Evolutionary conservation across 805 yeast genomes (phyloP).

Genomic region (Lachancea sp.): DNA sequence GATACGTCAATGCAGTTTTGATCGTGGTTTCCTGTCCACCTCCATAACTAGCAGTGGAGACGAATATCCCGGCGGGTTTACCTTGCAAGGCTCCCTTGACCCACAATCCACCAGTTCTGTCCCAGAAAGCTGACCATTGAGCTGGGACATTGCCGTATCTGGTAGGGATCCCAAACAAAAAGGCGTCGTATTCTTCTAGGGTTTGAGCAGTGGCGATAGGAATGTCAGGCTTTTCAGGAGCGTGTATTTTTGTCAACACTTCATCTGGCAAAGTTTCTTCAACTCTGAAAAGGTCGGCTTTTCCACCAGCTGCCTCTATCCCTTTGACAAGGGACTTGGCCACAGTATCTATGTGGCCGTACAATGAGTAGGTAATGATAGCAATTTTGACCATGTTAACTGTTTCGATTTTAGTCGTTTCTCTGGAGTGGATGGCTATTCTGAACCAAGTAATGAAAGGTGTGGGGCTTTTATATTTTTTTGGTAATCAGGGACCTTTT

Average conservation of each 20-base stretch:
- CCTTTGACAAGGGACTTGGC: constrained; percentile 68
- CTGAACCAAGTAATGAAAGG: neutral
- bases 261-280: constrained; percentile 67
- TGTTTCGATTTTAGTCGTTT: too few species aligned
- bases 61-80: constrained; percentile 67
- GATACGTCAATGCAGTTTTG: constrained; percentile 48
- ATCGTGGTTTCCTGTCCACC: constrained; percentile 78
- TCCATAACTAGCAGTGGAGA: constrained; percentile 65
- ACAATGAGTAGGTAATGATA: constrained; percentile 63
- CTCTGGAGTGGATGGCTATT: neutral
- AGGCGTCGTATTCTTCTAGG: constrained; percentile 60
- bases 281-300: constrained; percentile 66
- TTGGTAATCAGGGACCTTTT: neutral
- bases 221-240: constrained; percentile 53
- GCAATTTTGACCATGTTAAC: constrained; percentile 38
- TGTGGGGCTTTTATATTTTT: neutral
- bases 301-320: constrained; percentile 58
- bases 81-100: constrained; percentile 61
- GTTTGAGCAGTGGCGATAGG: constrained; percentile 56
- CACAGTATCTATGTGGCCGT: constrained; percentile 65
- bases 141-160: constrained; percentile 72
- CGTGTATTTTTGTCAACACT: constrained; percentile 49
- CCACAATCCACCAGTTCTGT: constrained; percentile 72
- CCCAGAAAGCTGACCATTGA: constrained; percentile 74
- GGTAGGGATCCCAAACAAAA: constrained; percentile 74